Conservation (phyloP, 2,329 filamentous ascomycete species). For the Huntiella decipiens region DNA sequence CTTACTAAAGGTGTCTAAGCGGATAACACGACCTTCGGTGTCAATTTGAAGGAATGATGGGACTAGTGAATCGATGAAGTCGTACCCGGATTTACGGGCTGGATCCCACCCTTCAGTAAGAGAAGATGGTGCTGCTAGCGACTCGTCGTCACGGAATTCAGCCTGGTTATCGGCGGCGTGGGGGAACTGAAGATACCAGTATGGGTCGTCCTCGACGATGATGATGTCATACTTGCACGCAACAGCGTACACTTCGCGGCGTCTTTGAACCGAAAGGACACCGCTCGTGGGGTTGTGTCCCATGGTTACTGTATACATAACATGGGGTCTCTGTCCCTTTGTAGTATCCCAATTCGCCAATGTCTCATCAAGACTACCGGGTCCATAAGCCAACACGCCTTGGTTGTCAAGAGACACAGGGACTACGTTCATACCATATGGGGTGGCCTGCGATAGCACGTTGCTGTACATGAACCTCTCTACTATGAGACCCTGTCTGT, state of each 20-base stretch:
- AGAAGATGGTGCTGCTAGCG: constrained; percentile 17
- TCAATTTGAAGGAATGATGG: constrained; percentile 72
- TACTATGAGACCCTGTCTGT: constrained; percentile 58
- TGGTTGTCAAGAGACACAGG: constrained; percentile 58
- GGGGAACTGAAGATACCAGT: constrained; percentile 86
- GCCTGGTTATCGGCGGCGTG: constrained; percentile 39
- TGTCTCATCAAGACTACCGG: constrained; percentile 57
- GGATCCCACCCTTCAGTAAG: constrained; percentile 16
- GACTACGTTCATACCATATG: constrained; percentile 53
- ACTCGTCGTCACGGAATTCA: constrained; percentile 24
- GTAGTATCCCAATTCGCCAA: constrained; percentile 63
- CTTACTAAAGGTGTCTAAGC: constrained; percentile 87
- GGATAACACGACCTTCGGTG: constrained; percentile 67
- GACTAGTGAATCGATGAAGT: constrained; percentile 65
- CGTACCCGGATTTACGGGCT: constrained; percentile 38
- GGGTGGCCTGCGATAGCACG: constrained; percentile 45
- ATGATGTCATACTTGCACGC: constrained; percentile 74
- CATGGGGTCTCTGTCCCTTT: constrained; percentile 56
- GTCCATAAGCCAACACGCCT: constrained; percentile 59
- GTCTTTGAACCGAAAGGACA: constrained; percentile 51
- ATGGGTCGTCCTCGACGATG: constrained; percentile 87
- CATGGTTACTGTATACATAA: constrained; percentile 72
- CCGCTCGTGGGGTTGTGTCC: constrained; percentile 79
- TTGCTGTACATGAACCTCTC: constrained; percentile 72
- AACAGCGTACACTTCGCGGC: constrained; percentile 60